These are phyloP conservation scores for Talaromyces islandicus DNA, from an alignment of 2,329 filamentous ascomycete genomes.

Conservation along the genomic window DNA sequence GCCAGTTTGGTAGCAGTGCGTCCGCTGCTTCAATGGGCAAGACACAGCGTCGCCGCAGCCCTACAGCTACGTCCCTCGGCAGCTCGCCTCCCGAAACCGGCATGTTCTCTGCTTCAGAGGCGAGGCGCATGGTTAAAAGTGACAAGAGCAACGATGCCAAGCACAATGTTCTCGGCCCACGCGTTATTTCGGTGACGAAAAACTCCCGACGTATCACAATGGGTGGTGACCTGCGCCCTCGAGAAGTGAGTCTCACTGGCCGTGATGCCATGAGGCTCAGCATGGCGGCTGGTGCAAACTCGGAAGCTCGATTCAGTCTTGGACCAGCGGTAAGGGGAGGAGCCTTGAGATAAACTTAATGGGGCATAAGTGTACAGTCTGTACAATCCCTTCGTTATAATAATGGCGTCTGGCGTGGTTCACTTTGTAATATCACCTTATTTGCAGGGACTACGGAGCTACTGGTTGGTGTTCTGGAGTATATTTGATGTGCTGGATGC, in stretches of 20 bases:
- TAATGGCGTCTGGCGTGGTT: background rate
- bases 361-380: background rate
- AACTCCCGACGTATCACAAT: slow-evolving; percentile 38
- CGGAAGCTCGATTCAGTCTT: slow-evolving; percentile 26
- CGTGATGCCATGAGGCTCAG: slow-evolving; percentile 35
- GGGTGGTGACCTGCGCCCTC: slow-evolving; percentile 35
- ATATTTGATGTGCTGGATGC: background rate
- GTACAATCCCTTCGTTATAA: background rate
- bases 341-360: slow-evolving; percentile 5
- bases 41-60: slow-evolving; percentile 51
- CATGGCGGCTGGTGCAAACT: slow-evolving; percentile 28
- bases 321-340: slow-evolving; percentile 21
- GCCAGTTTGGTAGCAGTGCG: slow-evolving; percentile 32
- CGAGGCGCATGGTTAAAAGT: slow-evolving; percentile 60
- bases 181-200: slow-evolving; percentile 55
- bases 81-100: slow-evolving; percentile 49
- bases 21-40: slow-evolving; percentile 35
- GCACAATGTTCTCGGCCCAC: slow-evolving; percentile 56
- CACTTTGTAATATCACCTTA: background rate
- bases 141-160: slow-evolving; percentile 53
- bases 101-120: slow-evolving; percentile 61
- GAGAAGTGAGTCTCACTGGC: slow-evolving; percentile 32
- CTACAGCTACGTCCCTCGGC: slow-evolving; percentile 42
- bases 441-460: background rate
- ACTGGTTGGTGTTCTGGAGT: background rate